Base-by-base conservation (phyloP, 208 protist species). In the Leishmania martiniquensis region DNA sequence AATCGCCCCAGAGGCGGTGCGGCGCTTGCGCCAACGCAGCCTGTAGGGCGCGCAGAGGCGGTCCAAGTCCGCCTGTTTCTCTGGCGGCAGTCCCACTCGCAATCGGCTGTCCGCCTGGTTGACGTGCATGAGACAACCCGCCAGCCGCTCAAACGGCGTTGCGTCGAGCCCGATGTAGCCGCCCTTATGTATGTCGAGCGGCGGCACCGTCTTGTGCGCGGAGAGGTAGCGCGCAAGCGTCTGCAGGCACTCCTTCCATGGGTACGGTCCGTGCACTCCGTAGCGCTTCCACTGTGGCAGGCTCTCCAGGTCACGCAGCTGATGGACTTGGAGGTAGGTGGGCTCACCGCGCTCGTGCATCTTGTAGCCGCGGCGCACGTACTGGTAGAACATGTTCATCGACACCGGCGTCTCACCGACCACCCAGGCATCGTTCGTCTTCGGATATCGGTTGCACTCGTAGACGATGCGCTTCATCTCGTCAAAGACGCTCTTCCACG, bases 391-490 rank as follows among this genome's bases (percentile, higher is more conserved):
- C 22, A 90, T 74, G 51, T 87, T 87, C 86, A 95, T 87, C 20
- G 91, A 95, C 52, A 95, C 74, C n/a, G 83, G 87, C 34, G 81
- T 93, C 57, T 85, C 83, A 15, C 91, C 91, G 12, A 95, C 87
- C 42, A 95, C 89, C 89, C 91, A 95, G 52, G 86, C 89, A 77
- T 95, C 91, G 81, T 95, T 95, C 17, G 83, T 91, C 68, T 95
- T 95, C 15, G 91, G 91, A 72, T 93, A 95, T 45, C 91, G 85
- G 78, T 93, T 81, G 76, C 91, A 95, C 71, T 95, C 86, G 34
- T 88, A 63, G 17, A 95, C 89, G 62, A 95, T 87, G 45, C 91
- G 91, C 55, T 75, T 80, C 82, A 95, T 74, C 81, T 95, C 91
- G n/a, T 20, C 72, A 76, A 95, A 95, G 51, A 87, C 86, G 34